Conservation (phyloP, 805 yeast genomes). For the Sugiyamaella mastotermitis region DNA sequence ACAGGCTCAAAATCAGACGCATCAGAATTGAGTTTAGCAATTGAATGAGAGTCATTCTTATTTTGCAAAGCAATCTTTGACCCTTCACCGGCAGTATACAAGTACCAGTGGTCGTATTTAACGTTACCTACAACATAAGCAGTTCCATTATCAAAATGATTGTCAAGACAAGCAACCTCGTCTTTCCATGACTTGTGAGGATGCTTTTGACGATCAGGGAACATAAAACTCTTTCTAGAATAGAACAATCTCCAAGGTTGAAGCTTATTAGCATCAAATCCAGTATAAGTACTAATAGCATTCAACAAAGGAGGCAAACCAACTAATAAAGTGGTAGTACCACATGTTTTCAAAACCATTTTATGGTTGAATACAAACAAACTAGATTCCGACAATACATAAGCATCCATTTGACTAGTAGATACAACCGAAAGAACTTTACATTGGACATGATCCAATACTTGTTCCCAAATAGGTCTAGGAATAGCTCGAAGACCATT, state of each 20-base stretch:
- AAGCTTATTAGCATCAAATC: conserved; percentile 31
- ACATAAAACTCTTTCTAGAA: conserved; percentile 88
- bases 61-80: not conserved
- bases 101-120: conserved; percentile 84
- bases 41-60: not conserved
- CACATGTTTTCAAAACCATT: conserved; percentile 87
- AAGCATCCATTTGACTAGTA: conserved; percentile 66
- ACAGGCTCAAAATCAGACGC: not conserved
- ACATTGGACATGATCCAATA: conserved; percentile 80
- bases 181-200: conserved; percentile 82
- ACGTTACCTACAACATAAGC: conserved; percentile 76
- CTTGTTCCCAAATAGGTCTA: conserved; percentile 57
- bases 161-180: conserved; percentile 67
- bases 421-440: conserved; percentile 78
- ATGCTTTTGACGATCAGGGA: conserved; percentile 75
- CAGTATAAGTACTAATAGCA: conserved; percentile 38
- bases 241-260: conserved; percentile 68
- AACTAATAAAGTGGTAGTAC: conserved; percentile 84
- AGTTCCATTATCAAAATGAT: conserved; percentile 54
- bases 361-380: conserved; percentile 84
- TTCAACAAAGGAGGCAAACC: conserved; percentile 65
- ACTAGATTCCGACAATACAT: conserved; percentile 81
- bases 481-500: conserved; percentile 56
- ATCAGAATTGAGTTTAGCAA: not conserved
- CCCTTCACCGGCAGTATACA: conserved; percentile 46